Evolutionary conservation across 768 basidiomycete genomes (phyloP).

Genomic region (Lyophyllum decastes): DNA sequence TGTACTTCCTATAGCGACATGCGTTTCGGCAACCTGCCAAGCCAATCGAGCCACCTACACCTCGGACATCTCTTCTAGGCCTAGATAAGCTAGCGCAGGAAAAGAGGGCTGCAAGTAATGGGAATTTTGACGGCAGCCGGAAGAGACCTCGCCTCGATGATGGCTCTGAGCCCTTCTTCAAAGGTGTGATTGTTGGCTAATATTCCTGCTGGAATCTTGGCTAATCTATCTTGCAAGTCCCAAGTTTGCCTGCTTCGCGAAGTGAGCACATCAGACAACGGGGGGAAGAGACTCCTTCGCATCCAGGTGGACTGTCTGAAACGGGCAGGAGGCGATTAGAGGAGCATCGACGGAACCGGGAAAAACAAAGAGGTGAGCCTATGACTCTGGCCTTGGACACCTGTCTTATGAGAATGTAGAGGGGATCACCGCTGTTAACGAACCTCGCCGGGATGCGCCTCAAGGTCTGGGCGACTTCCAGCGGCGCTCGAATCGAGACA

Average conservation of each 20-base stretch:
- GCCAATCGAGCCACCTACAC: constrained; percentile 75
- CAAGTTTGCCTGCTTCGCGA: constrained; percentile 63
- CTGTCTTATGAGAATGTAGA: constrained; percentile 40
- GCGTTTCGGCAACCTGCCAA: constrained; percentile 78
- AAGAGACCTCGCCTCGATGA: constrained; percentile 69
- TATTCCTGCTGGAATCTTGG: neutral
- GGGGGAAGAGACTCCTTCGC: constrained; percentile 91
- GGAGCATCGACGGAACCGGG: constrained; percentile 70
- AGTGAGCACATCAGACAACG: constrained; percentile 65
- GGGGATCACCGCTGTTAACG: constrained; percentile 67
- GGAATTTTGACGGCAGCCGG: constrained; percentile 48
- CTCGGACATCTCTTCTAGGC: constrained; percentile 79
- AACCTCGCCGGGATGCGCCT: constrained; percentile 56
- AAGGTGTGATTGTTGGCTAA: constrained; percentile 53
- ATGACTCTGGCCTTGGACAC: neutral
- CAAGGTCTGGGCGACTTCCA: constrained; percentile 93
- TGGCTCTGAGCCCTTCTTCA: constrained; percentile 76
- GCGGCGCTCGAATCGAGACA: constrained; percentile 82
- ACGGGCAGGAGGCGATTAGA: constrained; percentile 70
- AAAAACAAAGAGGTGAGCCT: constrained; percentile 64
- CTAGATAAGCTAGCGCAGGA: constrained; percentile 87
- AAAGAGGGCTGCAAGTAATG: constrained; percentile 70
- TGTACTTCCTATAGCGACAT: constrained; percentile 54
- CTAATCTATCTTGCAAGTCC: constrained; percentile 58
- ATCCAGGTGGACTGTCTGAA: constrained; percentile 87